Evolutionary conservation across 1,139 yeast genomes (phyloP), one percentile per base, ranked within the genome.

Genomic region (Saccharomyces hybrid): DNA sequence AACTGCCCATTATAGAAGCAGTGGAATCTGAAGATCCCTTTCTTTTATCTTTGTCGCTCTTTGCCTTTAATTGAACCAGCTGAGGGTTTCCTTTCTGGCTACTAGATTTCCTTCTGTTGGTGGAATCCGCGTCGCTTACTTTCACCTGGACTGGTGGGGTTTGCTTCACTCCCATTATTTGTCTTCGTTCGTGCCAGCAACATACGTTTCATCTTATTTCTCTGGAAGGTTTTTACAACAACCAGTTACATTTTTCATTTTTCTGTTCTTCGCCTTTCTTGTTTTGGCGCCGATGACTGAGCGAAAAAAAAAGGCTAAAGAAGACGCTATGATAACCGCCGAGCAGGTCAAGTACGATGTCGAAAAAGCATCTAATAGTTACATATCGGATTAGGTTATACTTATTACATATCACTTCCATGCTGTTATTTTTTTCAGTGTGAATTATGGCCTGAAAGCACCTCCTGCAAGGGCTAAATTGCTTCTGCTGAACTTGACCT

Each of bases 381-480:
- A 38, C 44, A 38, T 16, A 11, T 14, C 13, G 44, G 25, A 19
- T n/a, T 19, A 19, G 26, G 19, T 9, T 38, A 38, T 38, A 38
- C 44, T 9, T 38, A 5, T 38, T 38, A 38, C 26, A 38, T 38
- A 38, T 38, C 19, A 19, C 44, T 9, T 19, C 16, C 25, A 38
- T 38, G n/a, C 25, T 38, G 8, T 19, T 16, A 23, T 16, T 9
- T 8, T 25, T 11, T 16, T 38, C 13, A 11, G 25, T 19, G 13
- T 38, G 8, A 29, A 16, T 23, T 46, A 28, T 16, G 48, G 48
- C 13, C 70, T 69, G 62, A 85, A 88, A 3, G 95, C 95, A 50
- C 99, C 98, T 13, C 91, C 97, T 0, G 97, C 97, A 41, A 93
- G 77, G 64, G 96, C 91, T 61, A 95, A 74, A 70, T 95, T 95